These are phyloP conservation scores for Nitzschia putrida DNA, from an alignment of 108 stramenopile species.

Conservation along the genomic window DNA sequence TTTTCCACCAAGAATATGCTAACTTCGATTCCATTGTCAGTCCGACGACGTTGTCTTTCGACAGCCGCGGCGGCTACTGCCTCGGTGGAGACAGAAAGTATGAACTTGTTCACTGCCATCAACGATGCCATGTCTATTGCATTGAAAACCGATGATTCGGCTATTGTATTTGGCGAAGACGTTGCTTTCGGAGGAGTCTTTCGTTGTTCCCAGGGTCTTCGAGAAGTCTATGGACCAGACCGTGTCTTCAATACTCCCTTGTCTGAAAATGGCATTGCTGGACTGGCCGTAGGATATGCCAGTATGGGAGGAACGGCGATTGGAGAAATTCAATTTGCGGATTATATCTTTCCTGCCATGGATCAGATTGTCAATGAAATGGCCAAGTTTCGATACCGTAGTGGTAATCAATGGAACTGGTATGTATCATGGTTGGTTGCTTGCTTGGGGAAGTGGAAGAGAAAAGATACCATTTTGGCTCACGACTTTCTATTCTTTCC, in stretches of 20 bases:
- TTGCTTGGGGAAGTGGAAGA: neutral
- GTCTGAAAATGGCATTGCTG: slow-evolving; percentile 90
- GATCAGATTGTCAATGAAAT: slow-evolving; percentile 98
- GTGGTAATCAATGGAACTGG: slow-evolving; percentile 95
- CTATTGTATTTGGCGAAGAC: slow-evolving; percentile 96
- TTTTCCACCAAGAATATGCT: too few relatives aligned
- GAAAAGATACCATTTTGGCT: too few relatives aligned
- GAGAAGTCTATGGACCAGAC: slow-evolving; percentile 80
- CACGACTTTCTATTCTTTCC: neutral
- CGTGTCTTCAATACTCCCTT: slow-evolving; percentile 95
- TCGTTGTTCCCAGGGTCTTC: slow-evolving; percentile 79
- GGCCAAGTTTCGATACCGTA: slow-evolving; percentile 94
- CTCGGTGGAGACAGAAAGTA: slow-evolving; percentile 16
- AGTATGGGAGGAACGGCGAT: slow-evolving; percentile 93
- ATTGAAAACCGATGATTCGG: slow-evolving; percentile 66
- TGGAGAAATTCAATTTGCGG: slow-evolving; percentile 98
- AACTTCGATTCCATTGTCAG: too few relatives aligned
- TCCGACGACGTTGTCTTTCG: too few relatives aligned
- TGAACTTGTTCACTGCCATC: slow-evolving; percentile 83
- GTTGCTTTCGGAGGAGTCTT: slow-evolving; percentile 99
- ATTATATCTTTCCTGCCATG: slow-evolving; percentile 83
- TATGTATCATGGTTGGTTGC: neutral
- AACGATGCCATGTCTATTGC: slow-evolving; percentile 75
- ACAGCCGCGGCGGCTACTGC: neutral
- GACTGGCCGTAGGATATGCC: slow-evolving; percentile 96